Conservation (phyloP, 2,329 filamentous ascomycete species). For the Fusarium sp. region DNA sequence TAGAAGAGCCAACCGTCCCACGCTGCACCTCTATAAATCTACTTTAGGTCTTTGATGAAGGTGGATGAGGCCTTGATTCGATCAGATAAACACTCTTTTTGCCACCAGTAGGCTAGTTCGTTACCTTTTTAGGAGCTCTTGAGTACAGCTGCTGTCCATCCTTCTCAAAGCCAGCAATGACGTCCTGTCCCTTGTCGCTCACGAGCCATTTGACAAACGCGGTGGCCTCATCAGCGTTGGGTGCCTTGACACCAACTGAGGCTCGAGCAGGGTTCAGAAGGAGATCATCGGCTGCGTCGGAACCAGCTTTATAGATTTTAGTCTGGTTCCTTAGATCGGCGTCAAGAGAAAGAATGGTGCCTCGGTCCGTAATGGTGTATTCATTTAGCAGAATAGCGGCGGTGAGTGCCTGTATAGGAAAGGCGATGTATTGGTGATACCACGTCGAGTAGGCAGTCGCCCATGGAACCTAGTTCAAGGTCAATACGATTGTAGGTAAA, state of each 20-base stretch:
- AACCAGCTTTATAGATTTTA: conserved; percentile 51
- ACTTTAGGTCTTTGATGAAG: background rate
- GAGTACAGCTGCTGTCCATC: conserved; percentile 26
- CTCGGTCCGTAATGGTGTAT: conserved; percentile 61
- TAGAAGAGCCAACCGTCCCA: too few species aligned
- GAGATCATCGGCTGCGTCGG: conserved; percentile 51
- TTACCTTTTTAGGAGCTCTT: conserved; percentile 51
- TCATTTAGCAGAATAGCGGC: conserved; percentile 56
- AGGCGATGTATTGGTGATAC: conserved; percentile 61
- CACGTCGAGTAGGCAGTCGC: conserved; percentile 57
- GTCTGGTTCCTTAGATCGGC: conserved; percentile 48
- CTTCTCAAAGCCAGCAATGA: conserved; percentile 30
- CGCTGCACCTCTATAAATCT: background rate
- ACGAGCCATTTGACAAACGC: conserved; percentile 35
- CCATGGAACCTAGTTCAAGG: conserved; percentile 51
- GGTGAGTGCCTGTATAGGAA: conserved; percentile 58
- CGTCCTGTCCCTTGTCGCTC: conserved; percentile 26
- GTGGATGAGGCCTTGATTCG: background rate
- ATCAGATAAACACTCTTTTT: background rate
- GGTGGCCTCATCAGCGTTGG: conserved; percentile 21
- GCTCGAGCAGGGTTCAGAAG: conserved; percentile 55
- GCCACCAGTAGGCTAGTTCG: background rate
- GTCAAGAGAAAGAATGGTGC: conserved; percentile 57
- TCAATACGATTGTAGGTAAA: background rate
- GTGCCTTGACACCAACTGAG: conserved; percentile 16